Conservation (phyloP, 202 grass and related monocot genomes). For the Schoenoplectus tabernaemontani region DNA sequence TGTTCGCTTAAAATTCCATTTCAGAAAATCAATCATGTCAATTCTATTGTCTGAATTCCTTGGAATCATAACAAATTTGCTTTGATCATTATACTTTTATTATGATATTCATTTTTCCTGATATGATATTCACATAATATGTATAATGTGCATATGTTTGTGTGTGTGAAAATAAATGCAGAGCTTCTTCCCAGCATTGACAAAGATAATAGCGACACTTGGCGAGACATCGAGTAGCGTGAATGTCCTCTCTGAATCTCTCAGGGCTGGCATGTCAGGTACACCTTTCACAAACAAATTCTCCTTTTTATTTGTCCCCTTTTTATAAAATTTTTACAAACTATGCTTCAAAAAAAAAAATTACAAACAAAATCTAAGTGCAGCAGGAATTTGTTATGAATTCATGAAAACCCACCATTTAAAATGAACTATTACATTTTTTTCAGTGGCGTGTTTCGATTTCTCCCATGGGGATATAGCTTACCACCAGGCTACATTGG, state of each 20-base stretch:
- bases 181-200: constrained; percentile 31
- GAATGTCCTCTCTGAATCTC: constrained; percentile 14
- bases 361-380: neutral
- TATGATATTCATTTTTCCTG: neutral
- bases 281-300: neutral
- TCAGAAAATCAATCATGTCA: neutral
- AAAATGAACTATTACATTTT: neutral
- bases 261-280: constrained; percentile 27
- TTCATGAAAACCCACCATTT: neutral
- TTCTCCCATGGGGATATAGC: constrained; percentile 27
- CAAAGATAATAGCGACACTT: constrained; percentile 28
- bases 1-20: neutral
- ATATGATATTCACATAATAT: neutral
- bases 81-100: neutral
- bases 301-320: neutral
- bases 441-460: constrained; percentile 32
- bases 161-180: neutral
- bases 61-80: neutral
- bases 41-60: neutral
- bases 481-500: constrained; percentile 24
- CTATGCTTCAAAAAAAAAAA: no score
- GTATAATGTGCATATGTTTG: neutral
- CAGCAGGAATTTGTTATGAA: neutral
- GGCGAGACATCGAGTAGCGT: neutral
- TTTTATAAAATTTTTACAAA: no score